phyloP scores from a whole-genome alignment of 2,329 filamentous ascomycete genomes.

The Byssothecium circinans region DNA sequence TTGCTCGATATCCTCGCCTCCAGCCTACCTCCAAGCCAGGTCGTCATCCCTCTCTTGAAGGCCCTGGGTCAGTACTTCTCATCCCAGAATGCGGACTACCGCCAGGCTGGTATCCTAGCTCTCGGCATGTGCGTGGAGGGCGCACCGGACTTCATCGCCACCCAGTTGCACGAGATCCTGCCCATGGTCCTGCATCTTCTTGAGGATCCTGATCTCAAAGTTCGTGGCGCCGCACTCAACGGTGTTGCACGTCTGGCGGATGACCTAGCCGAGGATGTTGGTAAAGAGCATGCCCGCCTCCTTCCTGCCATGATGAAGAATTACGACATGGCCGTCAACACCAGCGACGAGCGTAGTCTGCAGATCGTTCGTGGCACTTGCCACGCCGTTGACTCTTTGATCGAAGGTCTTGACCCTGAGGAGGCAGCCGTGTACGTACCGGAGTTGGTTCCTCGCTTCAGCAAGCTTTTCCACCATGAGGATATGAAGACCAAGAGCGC shows the following conservation, averaged over 20 bases:
- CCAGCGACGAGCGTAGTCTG: conserved; percentile 72
- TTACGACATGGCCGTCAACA: conserved; percentile 75
- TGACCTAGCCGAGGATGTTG: conserved; percentile 88
- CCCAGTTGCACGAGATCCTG: conserved; percentile 83
- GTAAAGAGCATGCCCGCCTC: conserved; percentile 79
- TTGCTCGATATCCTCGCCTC: conserved; percentile 87
- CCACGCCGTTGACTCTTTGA: conserved; percentile 86
- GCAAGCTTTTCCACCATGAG: conserved; percentile 77
- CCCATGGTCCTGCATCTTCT: conserved; percentile 82
- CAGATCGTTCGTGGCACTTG: conserved; percentile 89
- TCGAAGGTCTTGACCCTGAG: conserved; percentile 79
- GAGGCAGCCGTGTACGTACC: conserved; percentile 81
- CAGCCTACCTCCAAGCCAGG: conserved; percentile 88
- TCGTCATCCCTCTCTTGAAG: conserved; percentile 88
- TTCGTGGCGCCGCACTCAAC: conserved; percentile 84
- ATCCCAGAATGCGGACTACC: conserved; percentile 72
- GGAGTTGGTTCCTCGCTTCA: conserved; percentile 82
- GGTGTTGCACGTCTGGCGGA: conserved; percentile 89
- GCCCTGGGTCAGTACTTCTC: conserved; percentile 80
- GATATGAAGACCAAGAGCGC: conserved; percentile 89
- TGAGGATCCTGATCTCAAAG: conserved; percentile 78
- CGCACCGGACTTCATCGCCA: conserved; percentile 94
- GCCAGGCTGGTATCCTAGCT: conserved; percentile 87
- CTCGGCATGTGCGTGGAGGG: conserved; percentile 95
- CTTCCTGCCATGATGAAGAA: conserved; percentile 86